Conservation (phyloP, 2,329 filamentous ascomycete genomes). For the Aspergillus melleus region DNA sequence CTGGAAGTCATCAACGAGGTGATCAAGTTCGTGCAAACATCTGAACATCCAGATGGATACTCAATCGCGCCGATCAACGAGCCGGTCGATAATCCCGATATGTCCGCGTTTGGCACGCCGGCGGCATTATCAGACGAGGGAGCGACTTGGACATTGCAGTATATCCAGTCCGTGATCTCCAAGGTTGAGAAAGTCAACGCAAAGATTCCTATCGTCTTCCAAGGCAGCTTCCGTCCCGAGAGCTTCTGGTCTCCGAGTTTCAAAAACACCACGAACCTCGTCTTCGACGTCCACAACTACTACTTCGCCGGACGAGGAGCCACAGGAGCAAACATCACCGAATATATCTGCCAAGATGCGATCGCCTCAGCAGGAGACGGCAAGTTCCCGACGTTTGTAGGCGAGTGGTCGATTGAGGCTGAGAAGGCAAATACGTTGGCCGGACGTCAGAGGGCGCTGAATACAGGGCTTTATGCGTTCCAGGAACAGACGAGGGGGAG, state of each 20-base stretch:
- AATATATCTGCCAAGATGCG: constrained; percentile 21
- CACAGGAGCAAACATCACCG: constrained; percentile 17
- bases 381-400: constrained; percentile 25
- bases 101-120: constrained; percentile 24
- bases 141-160: constrained; percentile 24
- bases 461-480: constrained; percentile 16
- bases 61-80: constrained; percentile 30
- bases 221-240: constrained; percentile 27
- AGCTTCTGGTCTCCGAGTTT: constrained; percentile 22
- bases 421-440: constrained; percentile 17
- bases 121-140: constrained; percentile 23
- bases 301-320: constrained; percentile 21
- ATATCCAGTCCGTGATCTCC: constrained; percentile 22
- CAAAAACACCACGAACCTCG: constrained; percentile 17
- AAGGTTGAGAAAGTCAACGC: constrained; percentile 16
- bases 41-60: constrained; percentile 19
- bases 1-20: constrained; percentile 21
- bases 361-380: constrained; percentile 13
- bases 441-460: constrained; percentile 16
- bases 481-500: constrained; percentile 19
- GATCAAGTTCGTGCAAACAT: constrained; percentile 21
- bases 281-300: constrained; percentile 29
- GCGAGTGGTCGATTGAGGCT: constrained; percentile 26
- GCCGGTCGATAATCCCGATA: constrained; percentile 24
- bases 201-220: constrained; percentile 27